Base-by-base conservation (phyloP, 306 rosid species). In the Cajanus cajan region DNA sequence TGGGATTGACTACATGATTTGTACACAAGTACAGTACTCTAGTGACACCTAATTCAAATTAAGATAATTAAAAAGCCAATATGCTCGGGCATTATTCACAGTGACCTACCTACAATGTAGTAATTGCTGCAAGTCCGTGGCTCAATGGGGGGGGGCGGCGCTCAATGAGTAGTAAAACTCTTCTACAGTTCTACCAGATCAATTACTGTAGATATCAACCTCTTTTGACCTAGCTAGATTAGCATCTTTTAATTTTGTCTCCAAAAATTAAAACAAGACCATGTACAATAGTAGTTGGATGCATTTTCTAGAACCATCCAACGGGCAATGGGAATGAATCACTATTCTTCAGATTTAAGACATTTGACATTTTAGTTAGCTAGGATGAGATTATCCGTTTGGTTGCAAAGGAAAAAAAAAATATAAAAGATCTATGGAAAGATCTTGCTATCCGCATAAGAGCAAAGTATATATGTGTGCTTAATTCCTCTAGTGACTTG, bases 71-170 rank as follows among this genome's bases (percentile, higher is more conserved):
- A 52, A 73, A 74, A 80, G 82, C 74, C 16, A 82, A 80, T 67
- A 86, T 88, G 80, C 76, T 76, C 85, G 82, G 80, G 1, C 84
- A 82, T 83, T 48, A 74, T 79, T 81, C 85, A 89, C 87, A 87
- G 86, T 88, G 85, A 85, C 96, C 97, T 90, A 88, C 78, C 83
- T 81, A 83, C 33, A 66, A 73, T 73, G 21, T 85, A 82, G 90
- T 85, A 77, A 55, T 86, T 84, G 85, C 83, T 80, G 87, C 88
- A 72, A 85, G 82, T 88, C 73, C 94, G 96, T 89, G 98, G 97
- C 96, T 94, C 98, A 92, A 92, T 92, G 97, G 94, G 79, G 48
- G 71, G 71, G 91, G 90, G 71, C 80, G 90, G 92, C 86, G 95
- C 93, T 92, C 97, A 91, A 93, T 89, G 90, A 89, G 76, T 77